Percentiles rank a stretch among this genome's conserved stretches.
These are phyloP conservation scores for Neurospora sp. DNA, from an alignment of 495 filamentous ascomycete species.

Conservation along the genomic window DNA sequence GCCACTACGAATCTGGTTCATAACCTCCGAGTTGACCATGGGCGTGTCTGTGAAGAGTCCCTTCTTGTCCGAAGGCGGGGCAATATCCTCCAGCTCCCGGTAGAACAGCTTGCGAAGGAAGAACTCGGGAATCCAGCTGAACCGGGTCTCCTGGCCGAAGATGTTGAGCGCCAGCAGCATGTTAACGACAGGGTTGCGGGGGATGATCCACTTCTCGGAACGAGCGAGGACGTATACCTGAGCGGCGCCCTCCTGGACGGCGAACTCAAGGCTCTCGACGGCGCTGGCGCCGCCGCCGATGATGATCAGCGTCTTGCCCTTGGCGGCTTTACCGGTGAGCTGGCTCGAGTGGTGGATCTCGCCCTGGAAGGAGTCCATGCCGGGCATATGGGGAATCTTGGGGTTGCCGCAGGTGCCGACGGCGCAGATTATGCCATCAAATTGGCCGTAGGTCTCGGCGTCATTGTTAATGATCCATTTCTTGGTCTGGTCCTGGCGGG, in stretches of 20 bases:
- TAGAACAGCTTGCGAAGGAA: slow-evolving; percentile 74
- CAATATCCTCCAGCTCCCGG: slow-evolving; percentile 70
- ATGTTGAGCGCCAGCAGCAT: slow-evolving; percentile 66
- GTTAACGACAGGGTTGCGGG: slow-evolving; percentile 65
- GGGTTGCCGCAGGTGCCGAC: slow-evolving; percentile 73
- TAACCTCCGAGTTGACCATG: slow-evolving; percentile 77
- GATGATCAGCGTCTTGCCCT: slow-evolving; percentile 62
- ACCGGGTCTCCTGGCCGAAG: slow-evolving; percentile 62
- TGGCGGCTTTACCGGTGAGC: slow-evolving; percentile 53
- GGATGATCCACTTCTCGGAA: slow-evolving; percentile 85
- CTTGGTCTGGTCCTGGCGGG: slow-evolving; percentile 57
- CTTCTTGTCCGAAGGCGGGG: slow-evolving; percentile 44
- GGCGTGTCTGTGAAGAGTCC: slow-evolving; percentile 75
- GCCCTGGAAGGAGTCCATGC: slow-evolving; percentile 57
- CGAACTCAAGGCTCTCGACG: slow-evolving; percentile 78
- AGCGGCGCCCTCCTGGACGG: slow-evolving; percentile 51
- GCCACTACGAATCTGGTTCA: slow-evolving; percentile 67
- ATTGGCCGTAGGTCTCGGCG: slow-evolving; percentile 48
- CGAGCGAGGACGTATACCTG: slow-evolving; percentile 66
- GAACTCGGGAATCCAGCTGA: slow-evolving; percentile 70
- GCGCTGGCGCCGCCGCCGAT: slow-evolving; percentile 75
- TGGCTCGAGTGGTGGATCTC: slow-evolving; percentile 64
- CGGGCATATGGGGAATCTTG: slow-evolving; percentile 57
- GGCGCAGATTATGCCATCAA: slow-evolving; percentile 68
- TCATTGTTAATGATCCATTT: slow-evolving; percentile 71